phyloP scores from a whole-genome alignment of 768 basidiomycete genomes.

The Lepiota brunneoincarnata region DNA sequence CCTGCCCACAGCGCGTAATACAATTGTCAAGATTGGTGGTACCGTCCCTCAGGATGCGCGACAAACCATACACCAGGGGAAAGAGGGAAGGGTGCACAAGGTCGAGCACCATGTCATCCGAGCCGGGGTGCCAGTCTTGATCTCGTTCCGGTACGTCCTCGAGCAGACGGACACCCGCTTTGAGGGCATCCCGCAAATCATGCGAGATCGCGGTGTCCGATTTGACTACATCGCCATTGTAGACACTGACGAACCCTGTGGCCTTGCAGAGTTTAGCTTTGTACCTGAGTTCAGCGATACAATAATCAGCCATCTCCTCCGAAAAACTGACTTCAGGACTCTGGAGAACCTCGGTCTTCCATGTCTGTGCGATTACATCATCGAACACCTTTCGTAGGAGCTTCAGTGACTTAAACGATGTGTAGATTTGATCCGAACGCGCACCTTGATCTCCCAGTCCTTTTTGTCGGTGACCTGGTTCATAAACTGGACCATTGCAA shows the following conservation, averaged over 20 bases:
- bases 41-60: conserved; percentile 15
- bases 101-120: conserved; percentile 40
- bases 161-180: conserved; percentile 22
- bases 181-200: conserved; percentile 16
- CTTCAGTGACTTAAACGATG: neutral
- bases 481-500: conserved; percentile 33
- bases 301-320: conserved; percentile 16
- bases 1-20: conserved; percentile 17
- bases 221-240: conserved; percentile 21
- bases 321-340: conserved; percentile 3
- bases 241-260: conserved; percentile 12
- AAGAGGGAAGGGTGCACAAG: conserved; percentile 44
- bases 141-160: conserved; percentile 31
- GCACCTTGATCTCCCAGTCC: conserved; percentile 19
- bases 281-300: conserved; percentile 19
- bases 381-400: conserved; percentile 15
- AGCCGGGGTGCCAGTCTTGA: conserved; percentile 45
- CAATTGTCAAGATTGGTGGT: conserved; percentile 14
- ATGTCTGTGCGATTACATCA: conserved; percentile 14
- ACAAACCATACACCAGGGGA: conserved; percentile 30
- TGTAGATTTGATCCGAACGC: neutral
- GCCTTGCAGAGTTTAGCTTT: conserved; percentile 13
- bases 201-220: conserved; percentile 28
- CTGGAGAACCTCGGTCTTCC: conserved; percentile 16
- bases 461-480: conserved; percentile 25